Evolutionary conservation across 768 basidiomycete species (phyloP).

Genomic region (Agrocybe praecox): DNA sequence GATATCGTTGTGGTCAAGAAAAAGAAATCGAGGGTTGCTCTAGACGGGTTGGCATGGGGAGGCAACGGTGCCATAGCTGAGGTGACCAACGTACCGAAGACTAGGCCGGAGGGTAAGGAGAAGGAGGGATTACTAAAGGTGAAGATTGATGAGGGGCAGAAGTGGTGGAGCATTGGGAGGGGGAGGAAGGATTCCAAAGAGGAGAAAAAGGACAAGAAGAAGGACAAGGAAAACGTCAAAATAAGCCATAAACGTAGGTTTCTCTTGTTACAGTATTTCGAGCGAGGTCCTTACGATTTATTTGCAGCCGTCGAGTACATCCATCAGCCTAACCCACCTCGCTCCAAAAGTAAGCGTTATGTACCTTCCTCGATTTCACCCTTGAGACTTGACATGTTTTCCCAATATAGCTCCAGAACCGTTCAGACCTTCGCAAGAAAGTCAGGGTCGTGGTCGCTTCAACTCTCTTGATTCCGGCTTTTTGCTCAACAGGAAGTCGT

Average conservation of each 20-base stretch:
- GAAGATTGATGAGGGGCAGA: slow-evolving; percentile 46
- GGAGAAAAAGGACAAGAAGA: slow-evolving; percentile 37
- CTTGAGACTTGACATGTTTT: not conserved
- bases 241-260: slow-evolving; percentile 46
- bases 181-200: slow-evolving; percentile 77
- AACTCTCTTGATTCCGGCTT: slow-evolving; percentile 59
- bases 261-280: not conserved
- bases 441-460: slow-evolving; percentile 47
- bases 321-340: slow-evolving; percentile 27
- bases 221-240: slow-evolving; percentile 32
- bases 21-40: slow-evolving; percentile 63
- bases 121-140: slow-evolving; percentile 33
- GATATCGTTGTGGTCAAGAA: slow-evolving; percentile 79
- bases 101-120: slow-evolving; percentile 23
- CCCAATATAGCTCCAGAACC: slow-evolving; percentile 47
- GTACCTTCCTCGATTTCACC: too few relatives aligned
- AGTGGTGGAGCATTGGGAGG: slow-evolving; percentile 84
- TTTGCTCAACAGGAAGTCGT: slow-evolving; percentile 33
- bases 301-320: slow-evolving; percentile 23
- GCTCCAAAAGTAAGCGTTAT: slow-evolving; percentile 41
- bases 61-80: slow-evolving; percentile 29
- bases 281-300: not conserved
- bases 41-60: slow-evolving; percentile 63
- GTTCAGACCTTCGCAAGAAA: slow-evolving; percentile 29
- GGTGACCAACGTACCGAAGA: slow-evolving; percentile 55